Evolutionary conservation across 2,329 filamentous ascomycete species (phyloP).

Genomic region (Beauveria australis): DNA sequence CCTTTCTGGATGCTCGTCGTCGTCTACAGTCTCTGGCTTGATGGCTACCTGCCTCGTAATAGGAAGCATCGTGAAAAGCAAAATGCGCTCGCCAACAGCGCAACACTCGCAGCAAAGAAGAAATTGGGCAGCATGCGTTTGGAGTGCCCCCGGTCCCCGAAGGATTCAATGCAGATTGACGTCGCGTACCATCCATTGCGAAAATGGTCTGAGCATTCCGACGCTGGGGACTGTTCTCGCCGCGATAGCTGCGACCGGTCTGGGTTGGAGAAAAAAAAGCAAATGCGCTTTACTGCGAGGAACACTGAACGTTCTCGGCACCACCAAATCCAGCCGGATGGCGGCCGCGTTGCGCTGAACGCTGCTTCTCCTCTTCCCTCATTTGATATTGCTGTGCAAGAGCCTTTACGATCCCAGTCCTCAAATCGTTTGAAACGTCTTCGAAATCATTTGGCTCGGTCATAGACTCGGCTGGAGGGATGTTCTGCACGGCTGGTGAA

Average conservation of each 20-base stretch:
- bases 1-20: not conserved
- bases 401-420: too few species aligned
- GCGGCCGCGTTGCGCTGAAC: too few species aligned
- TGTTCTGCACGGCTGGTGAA: conserved; percentile 50
- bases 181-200: too few species aligned
- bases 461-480: conserved; percentile 78
- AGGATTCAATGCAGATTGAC: too few species aligned
- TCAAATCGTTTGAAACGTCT: conserved; percentile 42
- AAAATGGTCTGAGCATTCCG: not conserved
- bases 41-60: not conserved
- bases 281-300: conserved; percentile 60
- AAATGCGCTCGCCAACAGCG: not conserved
- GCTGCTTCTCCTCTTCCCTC: conserved; percentile 40
- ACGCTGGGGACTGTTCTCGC: not conserved
- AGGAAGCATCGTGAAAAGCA: not conserved
- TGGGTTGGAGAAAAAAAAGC: not conserved
- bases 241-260: not conserved
- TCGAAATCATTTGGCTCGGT: conserved; percentile 83
- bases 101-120: not conserved
- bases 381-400: conserved; percentile 48
- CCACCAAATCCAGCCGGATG: conserved; percentile 40
- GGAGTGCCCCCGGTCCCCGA: not conserved
- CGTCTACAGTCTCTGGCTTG: not conserved
- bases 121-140: not conserved
- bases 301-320: conserved; percentile 73